Evolutionary conservation across 2,329 filamentous ascomycete species (phyloP), one percentile per base, ranked within the genome.

Genomic region (Penicillium verrucosum): DNA sequence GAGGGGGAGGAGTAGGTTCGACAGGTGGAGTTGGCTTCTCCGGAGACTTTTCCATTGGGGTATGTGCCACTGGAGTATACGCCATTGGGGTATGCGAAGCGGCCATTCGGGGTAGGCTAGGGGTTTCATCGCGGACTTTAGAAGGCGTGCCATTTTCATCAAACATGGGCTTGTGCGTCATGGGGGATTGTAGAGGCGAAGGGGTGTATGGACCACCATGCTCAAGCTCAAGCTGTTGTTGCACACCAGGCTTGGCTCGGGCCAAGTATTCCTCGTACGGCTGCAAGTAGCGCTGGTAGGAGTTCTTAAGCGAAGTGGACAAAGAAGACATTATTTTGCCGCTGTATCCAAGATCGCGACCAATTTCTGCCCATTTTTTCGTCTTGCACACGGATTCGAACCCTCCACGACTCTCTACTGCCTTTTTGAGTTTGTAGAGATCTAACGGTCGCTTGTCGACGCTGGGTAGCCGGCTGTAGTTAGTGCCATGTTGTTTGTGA

Each of bases 251-350:
- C 72, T 97, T 97, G 51, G 91, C 93, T 14, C 93, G 80, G 51
- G 89, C 85, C 42, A 99, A 79, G 71, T 96, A 99, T 61, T 97
- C 92, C 74, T 99, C 94, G 67, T 97, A 99, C 0, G 94, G 94
- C 69, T 92, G 90, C 4, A 99, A 85, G 90, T 94, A 99, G 76
- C 93, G 88, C 73, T 96, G 92, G 68, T 95, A 99, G 0, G 94
- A 97, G 74, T 99, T 99, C 74, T 97, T 99, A 41, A 99, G 82
- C 5, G 94, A 97, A 0, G 94, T 99, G 6, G 94, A 99, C 45
- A 99, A 79, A 9, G 94, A 97, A 2, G 93, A 97, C 94, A 99
- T 99, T 61, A 99, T 99, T 79, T 99, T 99, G 71, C 94, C 94
- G 70, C 93, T 97, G 76, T 99, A 99, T 53, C 94, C 94, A 46